Percentiles rank a stretch among this genome's conserved stretches.
Evolutionary conservation across 805 yeast species (phyloP).

Genomic region (Wickerhamomyces sydowiorum): DNA sequence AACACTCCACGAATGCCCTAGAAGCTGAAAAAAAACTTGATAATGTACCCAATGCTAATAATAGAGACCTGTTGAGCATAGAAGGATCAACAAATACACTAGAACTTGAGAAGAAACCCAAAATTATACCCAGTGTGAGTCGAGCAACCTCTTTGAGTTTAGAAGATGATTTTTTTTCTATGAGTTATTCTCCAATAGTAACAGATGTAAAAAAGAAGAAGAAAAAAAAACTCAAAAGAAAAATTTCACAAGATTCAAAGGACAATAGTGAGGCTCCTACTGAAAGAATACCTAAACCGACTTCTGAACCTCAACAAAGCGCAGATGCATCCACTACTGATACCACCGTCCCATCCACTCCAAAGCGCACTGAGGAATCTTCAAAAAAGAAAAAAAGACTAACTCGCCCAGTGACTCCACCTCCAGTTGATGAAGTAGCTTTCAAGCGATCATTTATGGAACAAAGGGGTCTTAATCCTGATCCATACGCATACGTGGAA

Average conservation of each 20-base stretch:
- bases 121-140: not conserved
- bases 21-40: not conserved
- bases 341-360: not conserved
- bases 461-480: not conserved
- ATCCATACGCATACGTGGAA: not conserved
- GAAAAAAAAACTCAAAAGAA: constrained; percentile 7
- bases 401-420: constrained; percentile 11
- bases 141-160: constrained; percentile 1
- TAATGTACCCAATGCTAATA: no score
- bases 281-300: not conserved
- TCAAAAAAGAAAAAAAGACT: not conserved
- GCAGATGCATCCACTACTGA: not conserved
- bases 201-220: constrained; percentile 12
- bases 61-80: no score
- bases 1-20: not conserved
- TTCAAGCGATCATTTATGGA: constrained; percentile 1
- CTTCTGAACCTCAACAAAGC: not conserved
- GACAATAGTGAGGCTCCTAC: not conserved
- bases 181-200: constrained; percentile 5
- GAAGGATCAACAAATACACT: no score
- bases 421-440: constrained; percentile 13
- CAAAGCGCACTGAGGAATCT: not conserved
- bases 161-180: constrained; percentile 24
- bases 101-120: not conserved
- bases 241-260: not conserved